Conservation (phyloP, 106 monocot species). For the Agapanthus africanus region DNA sequence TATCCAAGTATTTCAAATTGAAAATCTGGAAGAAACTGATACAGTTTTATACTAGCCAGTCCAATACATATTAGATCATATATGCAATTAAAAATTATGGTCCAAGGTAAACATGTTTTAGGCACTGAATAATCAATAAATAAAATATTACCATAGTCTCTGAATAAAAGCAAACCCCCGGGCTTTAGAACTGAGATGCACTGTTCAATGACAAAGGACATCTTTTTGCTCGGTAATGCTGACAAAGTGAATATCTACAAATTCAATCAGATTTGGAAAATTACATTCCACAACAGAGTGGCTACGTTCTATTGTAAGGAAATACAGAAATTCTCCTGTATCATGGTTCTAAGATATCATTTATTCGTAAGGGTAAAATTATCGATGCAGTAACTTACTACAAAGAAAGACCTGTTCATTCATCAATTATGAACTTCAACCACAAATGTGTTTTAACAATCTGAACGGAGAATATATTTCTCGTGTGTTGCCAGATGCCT, state of each 20-base stretch:
- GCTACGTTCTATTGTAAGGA: neutral
- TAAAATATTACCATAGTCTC: conserved; percentile 71
- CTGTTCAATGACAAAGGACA: conserved; percentile 48
- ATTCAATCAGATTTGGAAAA: conserved; percentile 10
- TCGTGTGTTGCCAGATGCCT: neutral
- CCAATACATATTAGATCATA: neutral
- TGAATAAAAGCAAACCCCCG: conserved; percentile 78
- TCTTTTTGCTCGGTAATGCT: conserved; percentile 58
- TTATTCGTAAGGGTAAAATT: neutral
- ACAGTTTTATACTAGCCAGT: neutral
- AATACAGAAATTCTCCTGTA: neutral
- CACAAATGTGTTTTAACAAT: neutral
- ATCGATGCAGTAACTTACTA: neutral
- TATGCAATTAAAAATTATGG: neutral
- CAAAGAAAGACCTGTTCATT: neutral
- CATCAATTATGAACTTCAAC: neutral
- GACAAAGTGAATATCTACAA: conserved; percentile 86
- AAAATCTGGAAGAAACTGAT: neutral
- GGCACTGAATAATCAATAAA: neutral
- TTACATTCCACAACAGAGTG: conserved; percentile 6
- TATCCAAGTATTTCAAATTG: neutral
- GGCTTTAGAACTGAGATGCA: conserved; percentile 76
- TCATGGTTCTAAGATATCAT: neutral
- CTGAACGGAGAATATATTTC: neutral
- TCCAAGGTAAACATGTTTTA: neutral